These are phyloP conservation scores for Lolium rigidum DNA, from an alignment of 176 grass and related monocot species.

Conservation along the genomic window DNA sequence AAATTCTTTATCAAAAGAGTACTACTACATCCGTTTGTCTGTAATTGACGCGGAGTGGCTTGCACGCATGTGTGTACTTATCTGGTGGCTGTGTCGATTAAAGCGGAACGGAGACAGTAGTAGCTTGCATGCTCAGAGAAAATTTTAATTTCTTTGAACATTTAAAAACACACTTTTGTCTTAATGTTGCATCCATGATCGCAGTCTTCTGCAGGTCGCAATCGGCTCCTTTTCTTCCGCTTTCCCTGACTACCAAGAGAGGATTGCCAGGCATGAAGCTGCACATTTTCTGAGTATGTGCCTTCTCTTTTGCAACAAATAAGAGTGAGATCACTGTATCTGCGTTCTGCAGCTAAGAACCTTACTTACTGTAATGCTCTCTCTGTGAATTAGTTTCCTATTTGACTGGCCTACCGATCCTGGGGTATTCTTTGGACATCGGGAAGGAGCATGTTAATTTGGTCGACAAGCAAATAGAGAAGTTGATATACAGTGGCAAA, in stretches of 20 bases:
- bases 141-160: background rate
- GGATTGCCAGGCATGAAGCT: constrained; percentile 93
- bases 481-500: constrained; percentile 88
- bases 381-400: constrained; percentile 66
- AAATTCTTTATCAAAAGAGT: background rate
- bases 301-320: background rate
- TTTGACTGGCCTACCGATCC: constrained; percentile 84
- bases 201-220: constrained; percentile 85
- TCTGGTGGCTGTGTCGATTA: too few species aligned
- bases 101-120: too few species aligned
- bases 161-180: background rate
- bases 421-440: constrained; percentile 95
- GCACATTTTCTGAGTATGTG: constrained; percentile 82
- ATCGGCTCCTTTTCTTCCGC: constrained; percentile 81
- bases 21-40: background rate
- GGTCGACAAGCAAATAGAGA: constrained; percentile 73
- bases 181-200: constrained; percentile 17
- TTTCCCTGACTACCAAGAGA: constrained; percentile 95
- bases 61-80: too few species aligned
- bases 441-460: constrained; percentile 98
- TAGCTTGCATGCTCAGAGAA: background rate
- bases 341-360: background rate
- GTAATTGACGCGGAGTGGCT: too few species aligned
- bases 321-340: background rate
- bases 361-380: constrained; percentile 28